phyloP scores from a whole-genome alignment of 345 rosid genomes.

The Aquilaria malaccensis region DNA sequence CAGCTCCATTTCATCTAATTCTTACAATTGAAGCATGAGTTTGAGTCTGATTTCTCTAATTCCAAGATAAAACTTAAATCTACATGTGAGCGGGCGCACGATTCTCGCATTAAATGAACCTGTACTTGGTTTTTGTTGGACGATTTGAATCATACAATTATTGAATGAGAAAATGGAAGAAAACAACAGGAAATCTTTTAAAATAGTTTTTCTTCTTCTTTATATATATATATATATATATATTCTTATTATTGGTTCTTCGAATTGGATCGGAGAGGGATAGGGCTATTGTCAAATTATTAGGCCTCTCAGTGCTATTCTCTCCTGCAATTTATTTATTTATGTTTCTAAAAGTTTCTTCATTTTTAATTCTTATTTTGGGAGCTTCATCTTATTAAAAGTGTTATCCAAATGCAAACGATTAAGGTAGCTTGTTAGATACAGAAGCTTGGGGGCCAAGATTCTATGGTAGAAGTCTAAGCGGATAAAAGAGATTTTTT shows the following conservation, averaged over 20 bases:
- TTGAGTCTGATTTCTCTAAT: background rate
- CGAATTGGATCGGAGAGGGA: constrained; percentile 12
- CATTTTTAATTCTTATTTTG: background rate
- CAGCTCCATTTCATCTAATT: constrained; percentile 41
- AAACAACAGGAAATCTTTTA: background rate
- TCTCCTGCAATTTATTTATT: background rate
- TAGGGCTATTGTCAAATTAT: constrained; percentile 12
- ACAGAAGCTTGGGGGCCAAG: too few species aligned
- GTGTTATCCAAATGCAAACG: too few species aligned
- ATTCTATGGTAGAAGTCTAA: too few species aligned
- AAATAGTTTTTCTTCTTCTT: too few species aligned
- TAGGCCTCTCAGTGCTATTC: constrained; percentile 16
- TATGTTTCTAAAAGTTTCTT: background rate
- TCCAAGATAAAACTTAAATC: constrained; percentile 6
- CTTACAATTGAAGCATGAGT: background rate
- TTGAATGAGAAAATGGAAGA: constrained; percentile 5
- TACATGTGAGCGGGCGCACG: constrained; percentile 52
- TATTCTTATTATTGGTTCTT: background rate
- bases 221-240: too few species aligned
- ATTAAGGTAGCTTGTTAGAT: too few species aligned
- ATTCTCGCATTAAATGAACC: constrained; percentile 68
- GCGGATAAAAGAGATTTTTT: too few species aligned
- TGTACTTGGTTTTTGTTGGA: background rate
- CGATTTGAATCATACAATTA: constrained; percentile 17
- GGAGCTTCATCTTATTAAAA: too few species aligned